Conservation (phyloP, 139 green algal genomes). For the Coelastrella sp. region DNA sequence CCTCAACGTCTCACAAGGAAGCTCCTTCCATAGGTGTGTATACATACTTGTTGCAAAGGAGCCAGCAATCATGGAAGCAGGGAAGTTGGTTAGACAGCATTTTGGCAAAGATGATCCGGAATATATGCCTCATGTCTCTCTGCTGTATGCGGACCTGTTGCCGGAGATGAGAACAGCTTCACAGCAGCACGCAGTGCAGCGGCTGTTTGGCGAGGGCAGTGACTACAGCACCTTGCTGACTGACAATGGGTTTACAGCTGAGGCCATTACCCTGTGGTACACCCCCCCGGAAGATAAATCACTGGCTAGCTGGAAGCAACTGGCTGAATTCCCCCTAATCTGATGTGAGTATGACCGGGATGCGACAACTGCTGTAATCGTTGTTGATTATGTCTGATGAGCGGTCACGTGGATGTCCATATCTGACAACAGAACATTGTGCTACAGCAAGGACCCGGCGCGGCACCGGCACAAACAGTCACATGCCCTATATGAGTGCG, state of each 20-base stretch:
- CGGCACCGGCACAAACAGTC: too few relatives aligned
- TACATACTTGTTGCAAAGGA: slow-evolving; percentile 53
- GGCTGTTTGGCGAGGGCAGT: slow-evolving; percentile 55
- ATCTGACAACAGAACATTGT: too few relatives aligned
- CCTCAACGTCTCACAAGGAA: slow-evolving; percentile 47
- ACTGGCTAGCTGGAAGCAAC: slow-evolving; percentile 44
- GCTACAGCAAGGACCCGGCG: too few relatives aligned
- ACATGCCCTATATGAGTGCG: too few relatives aligned
- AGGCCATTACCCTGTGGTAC: slow-evolving; percentile 54
- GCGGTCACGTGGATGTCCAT: too few relatives aligned
- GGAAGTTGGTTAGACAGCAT: slow-evolving; percentile 11
- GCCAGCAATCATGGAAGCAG: slow-evolving; percentile 28
- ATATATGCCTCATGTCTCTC: slow-evolving; percentile 71
- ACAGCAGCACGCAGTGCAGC: slow-evolving; percentile 28
- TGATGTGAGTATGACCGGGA: not conserved
- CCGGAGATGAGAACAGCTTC: not conserved
- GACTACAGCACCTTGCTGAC: slow-evolving; percentile 64
- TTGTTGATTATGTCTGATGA: too few relatives aligned
- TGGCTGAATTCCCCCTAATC: slow-evolving; percentile 44
- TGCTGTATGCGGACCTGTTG: slow-evolving; percentile 60
- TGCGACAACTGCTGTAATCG: too few relatives aligned
- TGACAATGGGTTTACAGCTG: slow-evolving; percentile 54
- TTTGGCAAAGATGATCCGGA: slow-evolving; percentile 33
- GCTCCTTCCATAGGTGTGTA: slow-evolving; percentile 58
- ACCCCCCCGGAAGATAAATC: slow-evolving; percentile 53